A percentile compares a stretch with the other conserved stretches of the same genome.
Evolutionary conservation across 257 asterid species (phyloP).

Genomic region (Solanum sparsipilum): DNA sequence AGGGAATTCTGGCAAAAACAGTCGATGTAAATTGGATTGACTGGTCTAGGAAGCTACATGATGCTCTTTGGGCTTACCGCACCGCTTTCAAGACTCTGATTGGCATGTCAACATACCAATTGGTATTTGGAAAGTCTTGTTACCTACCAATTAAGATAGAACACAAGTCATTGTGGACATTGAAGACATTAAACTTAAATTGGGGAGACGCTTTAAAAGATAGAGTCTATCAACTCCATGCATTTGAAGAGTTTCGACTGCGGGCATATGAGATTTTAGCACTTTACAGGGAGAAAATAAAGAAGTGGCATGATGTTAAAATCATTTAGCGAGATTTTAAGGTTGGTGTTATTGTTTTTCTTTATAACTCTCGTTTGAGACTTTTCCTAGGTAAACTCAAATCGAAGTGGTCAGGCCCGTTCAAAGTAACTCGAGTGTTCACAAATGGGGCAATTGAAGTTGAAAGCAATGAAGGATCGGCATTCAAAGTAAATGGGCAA

Average conservation of each 20-base stretch:
- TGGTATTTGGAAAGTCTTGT: neutral
- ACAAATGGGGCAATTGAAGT: neutral
- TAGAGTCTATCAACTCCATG: neutral
- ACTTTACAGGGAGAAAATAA: neutral
- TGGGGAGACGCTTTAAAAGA: neutral
- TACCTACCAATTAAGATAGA: neutral
- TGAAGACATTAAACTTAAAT: neutral
- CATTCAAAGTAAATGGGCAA: neutral
- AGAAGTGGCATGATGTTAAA: neutral
- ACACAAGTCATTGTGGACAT: neutral
- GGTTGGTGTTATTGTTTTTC: neutral
- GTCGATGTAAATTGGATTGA: neutral
- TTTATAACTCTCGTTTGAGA: neutral
- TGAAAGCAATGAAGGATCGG: neutral
- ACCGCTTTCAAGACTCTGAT: neutral
- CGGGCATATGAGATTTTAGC: neutral
- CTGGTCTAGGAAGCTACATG: neutral
- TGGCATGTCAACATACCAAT: neutral
- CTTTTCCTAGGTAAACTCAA: neutral
- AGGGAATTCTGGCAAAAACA: neutral
- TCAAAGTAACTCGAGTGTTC: neutral
- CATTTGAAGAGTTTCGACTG: neutral
- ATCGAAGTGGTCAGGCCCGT: neutral
- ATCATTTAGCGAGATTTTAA: neutral
- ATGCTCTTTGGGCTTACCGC: neutral